These are phyloP conservation scores for Diaporthe sp. DNA, from an alignment of 2,329 filamentous ascomycete genomes.

Conservation along the genomic window DNA sequence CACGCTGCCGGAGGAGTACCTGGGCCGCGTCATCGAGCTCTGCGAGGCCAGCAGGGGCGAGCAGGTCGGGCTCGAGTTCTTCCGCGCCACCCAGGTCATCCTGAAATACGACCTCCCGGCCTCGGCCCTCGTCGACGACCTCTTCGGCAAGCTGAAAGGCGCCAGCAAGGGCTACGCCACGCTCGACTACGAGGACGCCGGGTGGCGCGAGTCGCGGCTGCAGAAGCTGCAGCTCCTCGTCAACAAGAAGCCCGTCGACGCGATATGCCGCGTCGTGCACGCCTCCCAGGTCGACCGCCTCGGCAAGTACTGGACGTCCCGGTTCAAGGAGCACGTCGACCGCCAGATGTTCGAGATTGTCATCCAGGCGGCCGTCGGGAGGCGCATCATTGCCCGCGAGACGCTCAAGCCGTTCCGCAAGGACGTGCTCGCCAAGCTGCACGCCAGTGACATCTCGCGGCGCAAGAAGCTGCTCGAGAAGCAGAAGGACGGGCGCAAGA, in stretches of 20 bases:
- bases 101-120: slow-evolving; percentile 91
- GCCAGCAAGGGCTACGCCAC: slow-evolving; percentile 95
- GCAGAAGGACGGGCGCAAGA: slow-evolving; percentile 95
- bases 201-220: slow-evolving; percentile 82
- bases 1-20: slow-evolving; percentile 91
- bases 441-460: slow-evolving; percentile 87
- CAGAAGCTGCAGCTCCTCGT: slow-evolving; percentile 93
- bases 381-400: slow-evolving; percentile 86
- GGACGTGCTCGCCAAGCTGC: slow-evolving; percentile 91
- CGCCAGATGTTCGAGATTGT: slow-evolving; percentile 96
- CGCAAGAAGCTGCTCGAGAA: slow-evolving; percentile 91
- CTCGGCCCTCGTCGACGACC: slow-evolving; percentile 91
- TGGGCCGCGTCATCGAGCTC: slow-evolving; percentile 93
- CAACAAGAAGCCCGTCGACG: slow-evolving; percentile 93
- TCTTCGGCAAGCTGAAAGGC: slow-evolving; percentile 96
- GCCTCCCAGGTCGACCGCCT: slow-evolving; percentile 82
- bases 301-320: slow-evolving; percentile 88
- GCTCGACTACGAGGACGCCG: slow-evolving; percentile 95
- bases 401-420: slow-evolving; percentile 97
- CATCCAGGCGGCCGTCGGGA: slow-evolving; percentile 90
- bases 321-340: slow-evolving; percentile 97
- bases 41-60: slow-evolving; percentile 91
- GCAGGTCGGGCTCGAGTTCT: slow-evolving; percentile 90
- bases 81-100: slow-evolving; percentile 92
- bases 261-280: slow-evolving; percentile 91